A percentile compares a stretch with the other conserved stretches of the same genome.
phyloP scores from a whole-genome alignment of 495 filamentous ascomycete species.

The Hypoxylon subgilvum region DNA sequence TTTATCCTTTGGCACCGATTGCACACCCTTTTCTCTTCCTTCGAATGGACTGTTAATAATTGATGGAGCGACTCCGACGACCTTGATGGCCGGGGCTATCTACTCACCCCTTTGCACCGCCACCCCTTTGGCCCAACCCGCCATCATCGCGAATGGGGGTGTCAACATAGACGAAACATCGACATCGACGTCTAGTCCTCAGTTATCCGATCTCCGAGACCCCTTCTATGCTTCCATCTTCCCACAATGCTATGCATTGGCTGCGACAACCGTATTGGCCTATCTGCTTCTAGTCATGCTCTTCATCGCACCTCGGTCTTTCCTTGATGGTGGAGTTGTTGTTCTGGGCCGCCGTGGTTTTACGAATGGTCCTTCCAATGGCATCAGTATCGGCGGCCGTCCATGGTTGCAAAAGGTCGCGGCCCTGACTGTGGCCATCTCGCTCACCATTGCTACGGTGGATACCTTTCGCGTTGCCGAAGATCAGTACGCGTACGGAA shows the following conservation, averaged over 20 bases:
- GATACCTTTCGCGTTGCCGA: conserved; percentile 87
- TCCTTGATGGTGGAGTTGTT: conserved; percentile 81
- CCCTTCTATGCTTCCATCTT: conserved; percentile 93
- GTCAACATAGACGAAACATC: conserved; percentile 47
- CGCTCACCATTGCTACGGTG: conserved; percentile 87
- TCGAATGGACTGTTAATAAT: conserved; percentile 65
- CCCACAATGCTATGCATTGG: conserved; percentile 89
- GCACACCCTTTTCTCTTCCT: conserved; percentile 69
- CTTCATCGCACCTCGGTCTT: conserved; percentile 87
- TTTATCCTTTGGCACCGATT: conserved; percentile 41
- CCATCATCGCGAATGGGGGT: conserved; percentile 53
- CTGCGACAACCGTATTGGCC: conserved; percentile 86
- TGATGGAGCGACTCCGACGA: conserved; percentile 62
- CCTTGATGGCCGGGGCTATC: conserved; percentile 65
- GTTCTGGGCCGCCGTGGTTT: conserved; percentile 83
- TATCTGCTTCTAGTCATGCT: conserved; percentile 96
- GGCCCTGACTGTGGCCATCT: conserved; percentile 86
- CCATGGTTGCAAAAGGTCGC: conserved; percentile 97
- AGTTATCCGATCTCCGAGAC: conserved; percentile 67
- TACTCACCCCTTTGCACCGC: conserved; percentile 67
- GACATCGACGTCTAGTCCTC: conserved; percentile 29
- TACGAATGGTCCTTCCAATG: conserved; percentile 75
- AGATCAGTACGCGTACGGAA: conserved; percentile 73
- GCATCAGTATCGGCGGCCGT: conserved; percentile 85
- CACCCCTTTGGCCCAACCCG: conserved; percentile 46